Conservation (phyloP, 2,329 filamentous ascomycete species). For the Atkinsonella texensis region DNA sequence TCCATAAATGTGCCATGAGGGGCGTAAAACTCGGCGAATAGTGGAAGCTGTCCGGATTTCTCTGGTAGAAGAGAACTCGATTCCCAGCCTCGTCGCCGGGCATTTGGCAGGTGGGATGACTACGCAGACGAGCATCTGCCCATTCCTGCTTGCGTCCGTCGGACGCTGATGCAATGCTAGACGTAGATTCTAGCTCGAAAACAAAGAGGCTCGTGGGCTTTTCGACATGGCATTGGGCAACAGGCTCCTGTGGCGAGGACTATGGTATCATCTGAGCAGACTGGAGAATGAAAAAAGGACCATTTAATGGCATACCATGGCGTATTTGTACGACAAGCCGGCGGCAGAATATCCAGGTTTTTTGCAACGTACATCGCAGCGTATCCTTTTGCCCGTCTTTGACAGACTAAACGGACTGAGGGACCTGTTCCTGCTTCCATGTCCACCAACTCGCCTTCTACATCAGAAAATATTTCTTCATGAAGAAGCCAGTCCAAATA, state of each 20-base stretch:
- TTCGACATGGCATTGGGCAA: conserved; percentile 10
- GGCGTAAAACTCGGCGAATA: conserved; percentile 8
- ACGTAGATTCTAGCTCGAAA: conserved; percentile 7
- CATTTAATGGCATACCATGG: background rate
- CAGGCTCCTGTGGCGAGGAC: conserved; percentile 6
- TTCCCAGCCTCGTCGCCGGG: conserved; percentile 6
- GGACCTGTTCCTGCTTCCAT: background rate
- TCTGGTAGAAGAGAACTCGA: conserved; percentile 7
- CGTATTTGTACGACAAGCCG: background rate
- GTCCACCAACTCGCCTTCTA: conserved; percentile 7
- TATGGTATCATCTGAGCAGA: background rate
- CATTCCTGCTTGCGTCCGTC: conserved; percentile 7
- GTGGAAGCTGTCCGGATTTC: conserved; percentile 9
- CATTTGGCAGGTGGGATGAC: conserved; percentile 11
- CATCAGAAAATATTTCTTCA: conserved; percentile 9
- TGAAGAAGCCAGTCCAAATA: conserved; percentile 5
- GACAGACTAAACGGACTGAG: background rate
- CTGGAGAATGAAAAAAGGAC: background rate
- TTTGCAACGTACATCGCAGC: background rate
- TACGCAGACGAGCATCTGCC: conserved; percentile 8
- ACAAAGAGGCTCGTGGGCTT: conserved; percentile 9
- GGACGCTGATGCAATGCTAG: background rate
- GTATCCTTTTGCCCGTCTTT: background rate
- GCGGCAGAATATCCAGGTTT: background rate
- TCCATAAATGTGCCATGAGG: conserved; percentile 5